Evolutionary conservation across 345 rosid species (phyloP), one percentile per base, ranked within the genome.

Genomic region (Euphorbia lathyris): DNA sequence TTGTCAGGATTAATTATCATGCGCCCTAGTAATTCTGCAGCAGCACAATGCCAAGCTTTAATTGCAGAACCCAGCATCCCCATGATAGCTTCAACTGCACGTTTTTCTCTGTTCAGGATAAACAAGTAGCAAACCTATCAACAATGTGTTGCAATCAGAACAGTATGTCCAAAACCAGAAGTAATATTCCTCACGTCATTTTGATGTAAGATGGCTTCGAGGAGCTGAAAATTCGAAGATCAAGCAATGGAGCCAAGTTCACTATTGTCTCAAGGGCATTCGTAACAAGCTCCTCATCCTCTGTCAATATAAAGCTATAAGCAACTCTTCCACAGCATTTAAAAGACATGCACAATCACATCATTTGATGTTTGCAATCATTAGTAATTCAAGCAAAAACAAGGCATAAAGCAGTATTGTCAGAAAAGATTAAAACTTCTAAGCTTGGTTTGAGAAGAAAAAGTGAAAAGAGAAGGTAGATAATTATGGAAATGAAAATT

Each of bases 241-340:
- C 98, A 66, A 95, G 92, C 85, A 92, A 67, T 7, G 93, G 96
- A 29, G 98, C 97, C 79, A 92, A 73, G 83, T 95, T 95, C 58
- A 92, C 99, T 68, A 92, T 83, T 36, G 96, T 86, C 84, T 95
- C 99, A 0, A 95, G 93, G 58, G 91, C 83, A 84, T 92, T 95
- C 53, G 98, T 92, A 32, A 92, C 93, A 61, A 95, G 92, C 73
- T 95, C 98, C 81, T 95, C 99, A 52, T 95, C 96, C 97, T 90
- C 98, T 92, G 96, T 68, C 65, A 74, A 74, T 30, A 80, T 66
- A 22, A 40, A 40, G 43, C 5, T 32, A 40, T 40, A 40, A 53
- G 7, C 14, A 64, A 66, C n/a, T 25, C 14, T n/a, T 76, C 64
- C 71, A 67, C 36, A 48, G 65, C 67, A 67, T 53, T 53, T 26